These are phyloP conservation scores for Saccharomyces pastorianus DNA, from an alignment of 1,139 yeast species.

Conservation along the genomic window DNA sequence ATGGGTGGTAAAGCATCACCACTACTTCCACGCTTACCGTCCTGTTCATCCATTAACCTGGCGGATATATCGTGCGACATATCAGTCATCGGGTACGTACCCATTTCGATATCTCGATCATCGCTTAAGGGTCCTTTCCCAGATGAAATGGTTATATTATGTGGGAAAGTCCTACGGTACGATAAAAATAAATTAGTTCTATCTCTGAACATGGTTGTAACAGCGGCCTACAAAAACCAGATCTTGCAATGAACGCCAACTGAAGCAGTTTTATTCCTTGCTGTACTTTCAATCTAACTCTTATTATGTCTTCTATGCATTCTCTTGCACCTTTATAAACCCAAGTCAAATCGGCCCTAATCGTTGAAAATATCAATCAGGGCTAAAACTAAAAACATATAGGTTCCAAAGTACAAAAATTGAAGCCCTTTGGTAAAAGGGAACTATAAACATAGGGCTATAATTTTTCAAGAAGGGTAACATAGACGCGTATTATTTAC, in stretches of 20 bases:
- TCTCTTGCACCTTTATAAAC: not conserved
- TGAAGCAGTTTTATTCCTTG: not conserved
- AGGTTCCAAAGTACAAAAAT: not conserved
- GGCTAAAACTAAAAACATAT: not conserved
- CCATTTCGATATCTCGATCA: constrained; percentile 13
- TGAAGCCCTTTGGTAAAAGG: not conserved
- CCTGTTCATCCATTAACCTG: constrained; percentile 7
- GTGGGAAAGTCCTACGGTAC: constrained; percentile 65
- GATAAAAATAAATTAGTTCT: constrained; percentile 64
- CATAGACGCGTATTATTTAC: too few species aligned
- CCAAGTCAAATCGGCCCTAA: not conserved
- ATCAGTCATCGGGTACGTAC: constrained; percentile 12
- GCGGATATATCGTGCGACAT: constrained; percentile 22
- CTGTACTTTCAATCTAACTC: not conserved
- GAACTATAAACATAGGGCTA: not conserved
- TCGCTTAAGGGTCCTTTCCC: constrained; percentile 2
- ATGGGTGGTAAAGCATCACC: constrained; percentile 62
- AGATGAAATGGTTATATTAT: constrained; percentile 27
- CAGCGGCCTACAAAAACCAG: not conserved
- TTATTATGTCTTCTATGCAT: not conserved
- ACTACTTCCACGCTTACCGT: constrained; percentile 33
- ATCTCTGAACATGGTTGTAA: constrained; percentile 52
- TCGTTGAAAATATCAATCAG: not conserved
- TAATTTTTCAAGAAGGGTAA: too few species aligned
- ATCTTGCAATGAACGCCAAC: not conserved